phyloP scores from a whole-genome alignment of 2,329 filamentous ascomycete species.

The Calonectria hawksworthii region DNA sequence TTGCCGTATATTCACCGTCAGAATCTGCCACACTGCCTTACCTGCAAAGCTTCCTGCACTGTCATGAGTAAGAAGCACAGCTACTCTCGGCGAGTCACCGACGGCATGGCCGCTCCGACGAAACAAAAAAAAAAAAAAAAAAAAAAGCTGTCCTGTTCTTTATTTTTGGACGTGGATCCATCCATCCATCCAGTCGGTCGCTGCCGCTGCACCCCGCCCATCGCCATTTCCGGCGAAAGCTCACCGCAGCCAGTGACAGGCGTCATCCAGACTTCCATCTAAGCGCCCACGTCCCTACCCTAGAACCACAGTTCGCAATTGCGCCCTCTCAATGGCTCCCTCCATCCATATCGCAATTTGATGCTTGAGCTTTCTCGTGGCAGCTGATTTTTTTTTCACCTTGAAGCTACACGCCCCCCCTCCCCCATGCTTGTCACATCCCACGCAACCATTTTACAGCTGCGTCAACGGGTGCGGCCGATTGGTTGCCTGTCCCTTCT shows the following conservation, averaged over 20 bases:
- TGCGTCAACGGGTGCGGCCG: not conserved
- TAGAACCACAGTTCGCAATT: not conserved
- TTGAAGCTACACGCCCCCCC: not conserved
- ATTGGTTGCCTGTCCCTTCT: constrained; percentile 12
- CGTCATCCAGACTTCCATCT: not conserved
- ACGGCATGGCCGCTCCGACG: not conserved
- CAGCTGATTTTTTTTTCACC: not conserved
- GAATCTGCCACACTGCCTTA: not conserved
- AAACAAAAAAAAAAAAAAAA: too few species aligned
- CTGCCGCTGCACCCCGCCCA: constrained; percentile 4
- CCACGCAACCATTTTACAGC: not conserved
- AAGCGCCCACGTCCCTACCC: constrained; percentile 24
- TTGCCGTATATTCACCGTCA: not conserved
- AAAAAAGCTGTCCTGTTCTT: not conserved
- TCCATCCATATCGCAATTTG: not conserved
- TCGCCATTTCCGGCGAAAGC: constrained; percentile 8
- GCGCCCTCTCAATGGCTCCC: not conserved
- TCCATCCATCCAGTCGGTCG: not conserved
- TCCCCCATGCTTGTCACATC: not conserved
- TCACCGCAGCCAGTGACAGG: constrained; percentile 3
- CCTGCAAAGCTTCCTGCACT: not conserved
- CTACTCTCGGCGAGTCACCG: not conserved
- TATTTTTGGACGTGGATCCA: not conserved
- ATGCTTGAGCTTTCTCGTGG: not conserved
- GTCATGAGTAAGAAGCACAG: not conserved